Conservation (phyloP, 2,329 filamentous ascomycete species). For the Ceratocystis destructans region DNA sequence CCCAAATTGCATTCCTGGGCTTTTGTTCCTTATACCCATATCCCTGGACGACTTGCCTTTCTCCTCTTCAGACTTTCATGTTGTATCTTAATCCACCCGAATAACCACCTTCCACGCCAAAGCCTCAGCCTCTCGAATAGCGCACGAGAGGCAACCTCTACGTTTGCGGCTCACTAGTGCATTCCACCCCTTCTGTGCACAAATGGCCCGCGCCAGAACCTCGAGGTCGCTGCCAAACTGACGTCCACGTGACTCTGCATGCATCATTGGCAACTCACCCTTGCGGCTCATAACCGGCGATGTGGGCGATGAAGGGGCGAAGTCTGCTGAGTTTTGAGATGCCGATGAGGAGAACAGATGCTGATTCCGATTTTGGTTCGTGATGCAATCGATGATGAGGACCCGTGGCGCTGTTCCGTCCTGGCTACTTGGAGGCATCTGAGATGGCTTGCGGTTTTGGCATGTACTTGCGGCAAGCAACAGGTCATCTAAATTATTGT, state of each 20-base stretch:
- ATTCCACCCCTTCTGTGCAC: slow-evolving; percentile 60
- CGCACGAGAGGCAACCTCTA: slow-evolving; percentile 59
- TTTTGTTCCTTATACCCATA: background rate
- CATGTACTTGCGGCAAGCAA: slow-evolving; percentile 26
- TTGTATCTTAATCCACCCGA: slow-evolving; percentile 32
- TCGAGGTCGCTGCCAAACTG: slow-evolving; percentile 53
- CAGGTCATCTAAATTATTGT: slow-evolving; percentile 35
- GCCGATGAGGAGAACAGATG: slow-evolving; percentile 21
- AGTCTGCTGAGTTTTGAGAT: background rate
- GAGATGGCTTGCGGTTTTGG: slow-evolving; percentile 24
- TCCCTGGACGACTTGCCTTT: background rate
- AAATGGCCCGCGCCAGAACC: slow-evolving; percentile 57
- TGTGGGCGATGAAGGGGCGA: slow-evolving; percentile 23
- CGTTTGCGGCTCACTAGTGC: slow-evolving; percentile 54
- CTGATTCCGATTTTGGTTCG: slow-evolving; percentile 33
- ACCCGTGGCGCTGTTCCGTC: slow-evolving; percentile 30
- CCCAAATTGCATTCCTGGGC: background rate
- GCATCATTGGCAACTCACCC: slow-evolving; percentile 35
- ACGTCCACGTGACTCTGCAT: slow-evolving; percentile 41
- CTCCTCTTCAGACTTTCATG: background rate
- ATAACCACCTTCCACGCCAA: slow-evolving; percentile 56
- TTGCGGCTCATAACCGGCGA: slow-evolving; percentile 18
- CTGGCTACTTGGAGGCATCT: slow-evolving; percentile 24
- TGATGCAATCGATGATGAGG: slow-evolving; percentile 51
- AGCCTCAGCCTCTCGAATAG: slow-evolving; percentile 59